Percentiles rank a stretch among this genome's conserved stretches.
Evolutionary conservation across 2,329 filamentous ascomycete species (phyloP).

Genomic region (Fusarium irregulare): DNA sequence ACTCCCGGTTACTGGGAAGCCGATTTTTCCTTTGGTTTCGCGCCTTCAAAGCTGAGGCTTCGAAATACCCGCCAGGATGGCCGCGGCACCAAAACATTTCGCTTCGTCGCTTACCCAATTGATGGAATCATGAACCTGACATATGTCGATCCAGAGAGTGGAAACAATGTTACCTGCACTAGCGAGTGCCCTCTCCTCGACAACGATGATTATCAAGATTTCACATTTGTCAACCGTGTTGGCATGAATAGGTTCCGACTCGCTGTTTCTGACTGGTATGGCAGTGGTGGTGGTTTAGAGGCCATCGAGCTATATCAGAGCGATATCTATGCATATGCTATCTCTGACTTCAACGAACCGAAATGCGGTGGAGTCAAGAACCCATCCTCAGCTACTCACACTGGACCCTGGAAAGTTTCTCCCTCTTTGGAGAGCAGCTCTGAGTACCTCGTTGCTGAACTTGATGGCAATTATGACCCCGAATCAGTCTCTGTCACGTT

Average conservation of each 20-base stretch:
- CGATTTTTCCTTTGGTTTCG: constrained; percentile 83
- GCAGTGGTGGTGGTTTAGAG: constrained; percentile 82
- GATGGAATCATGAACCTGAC: constrained; percentile 97
- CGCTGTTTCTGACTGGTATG: constrained; percentile 89
- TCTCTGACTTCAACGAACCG: constrained; percentile 90
- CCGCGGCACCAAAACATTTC: constrained; percentile 87
- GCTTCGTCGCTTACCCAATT: constrained; percentile 85
- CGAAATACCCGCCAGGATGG: constrained; percentile 89
- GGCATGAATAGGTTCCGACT: constrained; percentile 90
- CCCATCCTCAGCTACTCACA: constrained; percentile 73
- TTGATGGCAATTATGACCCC: constrained; percentile 67
- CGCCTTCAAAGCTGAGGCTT: constrained; percentile 86
- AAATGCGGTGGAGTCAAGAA: constrained; percentile 72
- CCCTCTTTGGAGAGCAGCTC: constrained; percentile 77
- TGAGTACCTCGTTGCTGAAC: constrained; percentile 78
- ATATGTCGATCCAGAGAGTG: constrained; percentile 80
- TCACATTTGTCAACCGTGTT: constrained; percentile 86
- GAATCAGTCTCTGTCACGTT: constrained; percentile 79
- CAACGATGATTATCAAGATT: constrained; percentile 82
- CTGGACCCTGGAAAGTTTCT: constrained; percentile 79
- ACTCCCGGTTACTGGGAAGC: constrained; percentile 86
- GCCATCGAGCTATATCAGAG: constrained; percentile 90
- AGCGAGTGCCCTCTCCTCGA: constrained; percentile 85
- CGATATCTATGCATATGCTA: constrained; percentile 85
- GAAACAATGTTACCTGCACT: constrained; percentile 78